Evolutionary conservation across 192 early-diverging fungal genomes (phyloP).

Genomic region (Umbelopsis sp.): DNA sequence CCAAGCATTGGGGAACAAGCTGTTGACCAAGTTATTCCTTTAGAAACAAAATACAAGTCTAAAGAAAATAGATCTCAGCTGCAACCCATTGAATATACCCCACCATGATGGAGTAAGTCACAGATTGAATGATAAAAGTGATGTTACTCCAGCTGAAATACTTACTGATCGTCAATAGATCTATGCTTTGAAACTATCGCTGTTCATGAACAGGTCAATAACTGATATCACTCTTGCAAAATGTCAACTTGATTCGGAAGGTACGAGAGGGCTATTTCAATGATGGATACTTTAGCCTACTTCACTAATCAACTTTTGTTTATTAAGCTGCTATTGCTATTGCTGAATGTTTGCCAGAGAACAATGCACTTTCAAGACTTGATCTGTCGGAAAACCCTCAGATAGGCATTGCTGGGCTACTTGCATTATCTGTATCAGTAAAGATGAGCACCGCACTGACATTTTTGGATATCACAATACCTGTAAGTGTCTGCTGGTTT

Average conservation of each 20-base stretch:
- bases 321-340: slow-evolving; percentile 66
- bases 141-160: too few relatives aligned
- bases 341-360: slow-evolving; percentile 83
- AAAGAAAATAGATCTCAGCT: neutral
- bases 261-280: slow-evolving; percentile 11
- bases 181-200: slow-evolving; percentile 29
- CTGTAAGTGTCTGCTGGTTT: slow-evolving; percentile 29
- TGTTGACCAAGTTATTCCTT: too few relatives aligned
- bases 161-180: neutral
- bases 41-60: slow-evolving; percentile 4
- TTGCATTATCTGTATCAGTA: slow-evolving; percentile 82
- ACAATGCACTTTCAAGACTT: slow-evolving; percentile 63
- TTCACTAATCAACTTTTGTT: neutral
- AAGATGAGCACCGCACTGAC: slow-evolving; percentile 77
- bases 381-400: slow-evolving; percentile 76
- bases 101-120: slow-evolving; percentile 11
- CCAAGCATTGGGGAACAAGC: neutral
- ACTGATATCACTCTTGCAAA: slow-evolving; percentile 64
- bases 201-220: slow-evolving; percentile 65
- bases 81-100: neutral
- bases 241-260: slow-evolving; percentile 68
- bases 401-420: slow-evolving; percentile 79
- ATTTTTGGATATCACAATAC: slow-evolving; percentile 70
- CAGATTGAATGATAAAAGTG: too few relatives aligned
- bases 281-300: neutral